Base-by-base conservation (phyloP, 2,329 filamentous ascomycete species). In the Aureobasidium vineae region DNA sequence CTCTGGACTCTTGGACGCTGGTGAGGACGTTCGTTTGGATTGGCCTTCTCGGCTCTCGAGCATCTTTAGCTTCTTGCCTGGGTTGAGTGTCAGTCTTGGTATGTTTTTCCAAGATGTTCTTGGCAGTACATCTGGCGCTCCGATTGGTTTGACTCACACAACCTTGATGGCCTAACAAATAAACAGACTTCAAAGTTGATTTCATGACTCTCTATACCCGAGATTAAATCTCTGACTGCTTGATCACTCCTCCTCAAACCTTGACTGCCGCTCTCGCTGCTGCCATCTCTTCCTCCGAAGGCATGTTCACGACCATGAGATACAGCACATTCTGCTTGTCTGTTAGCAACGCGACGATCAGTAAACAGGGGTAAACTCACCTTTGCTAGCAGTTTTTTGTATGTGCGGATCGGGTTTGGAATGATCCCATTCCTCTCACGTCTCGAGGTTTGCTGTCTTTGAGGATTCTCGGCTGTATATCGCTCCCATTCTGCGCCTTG, bases 241-340 rank as follows among this genome's bases (percentile, higher is more conserved):
- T 8, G 7, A 36, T 10, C 19, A 36, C 10, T 53, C 50, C 4
- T 36, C 50, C 50, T 53, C 31, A 53, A 31, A 16, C 8, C 23
- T 21, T 28, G 16, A 31, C 28, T 53, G 53, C 53, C 11, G 53
- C 61, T 36, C 49, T 33, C 11, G 54, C 64, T 33, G 40, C 16
- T 5, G 38, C 45, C 56, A 66, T 43, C 16, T 66, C 65, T 28
- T 61, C 65, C n/a, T 61, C 56, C 10, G 56, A 53, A n/a, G 65
- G 65, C 47, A 66, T 61, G 52, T 66, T 63, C 2, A 63, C 65
- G 13, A 66, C 47, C 65, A 66, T 63, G 15, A 66, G 38, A 40
- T 66, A 66, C n/a, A 66, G n/a, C 11, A 66, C 65, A 15, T 66
- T 49, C 65, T 66, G 38, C n/a, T 7, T 13, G 4, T 26, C 3